phyloP scores from a whole-genome alignment of 164 flowering plant genomes.

The Magnolia sinica region DNA sequence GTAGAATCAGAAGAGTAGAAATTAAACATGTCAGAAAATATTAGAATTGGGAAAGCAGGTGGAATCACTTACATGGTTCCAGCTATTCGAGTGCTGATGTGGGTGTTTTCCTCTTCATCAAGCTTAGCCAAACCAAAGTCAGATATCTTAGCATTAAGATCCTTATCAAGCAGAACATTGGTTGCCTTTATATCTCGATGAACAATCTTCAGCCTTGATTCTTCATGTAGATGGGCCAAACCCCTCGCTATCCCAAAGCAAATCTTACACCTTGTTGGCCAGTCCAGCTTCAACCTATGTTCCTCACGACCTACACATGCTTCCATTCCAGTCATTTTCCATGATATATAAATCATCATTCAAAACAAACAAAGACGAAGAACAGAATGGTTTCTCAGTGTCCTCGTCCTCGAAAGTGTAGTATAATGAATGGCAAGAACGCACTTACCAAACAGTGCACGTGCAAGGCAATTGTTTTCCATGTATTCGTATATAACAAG shows the following conservation, averaged over 20 bases:
- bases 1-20: neutral
- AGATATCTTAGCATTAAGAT: slow-evolving; percentile 58
- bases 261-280: slow-evolving; percentile 58
- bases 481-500: slow-evolving; percentile 50
- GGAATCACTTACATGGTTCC: slow-evolving; percentile 51
- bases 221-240: slow-evolving; percentile 62
- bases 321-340: neutral
- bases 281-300: slow-evolving; percentile 34
- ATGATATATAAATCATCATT: neutral
- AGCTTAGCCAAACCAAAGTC: slow-evolving; percentile 74
- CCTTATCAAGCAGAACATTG: slow-evolving; percentile 54
- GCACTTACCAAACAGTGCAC: slow-evolving; percentile 43
- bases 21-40: neutral
- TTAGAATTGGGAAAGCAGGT: neutral
- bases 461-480: slow-evolving; percentile 57
- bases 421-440: neutral
- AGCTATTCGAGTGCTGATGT: slow-evolving; percentile 62
- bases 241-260: slow-evolving; percentile 62
- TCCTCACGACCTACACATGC: slow-evolving; percentile 33
- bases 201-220: slow-evolving; percentile 60
- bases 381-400: neutral
- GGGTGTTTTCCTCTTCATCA: slow-evolving; percentile 56
- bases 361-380: neutral
- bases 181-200: slow-evolving; percentile 71
- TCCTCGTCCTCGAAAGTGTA: neutral